A percentile compares a stretch with the other conserved stretches of the same genome.
These are phyloP conservation scores for Purpureocillium takamizusanense DNA, from an alignment of 2,329 filamentous ascomycete genomes.

Conservation along the genomic window DNA sequence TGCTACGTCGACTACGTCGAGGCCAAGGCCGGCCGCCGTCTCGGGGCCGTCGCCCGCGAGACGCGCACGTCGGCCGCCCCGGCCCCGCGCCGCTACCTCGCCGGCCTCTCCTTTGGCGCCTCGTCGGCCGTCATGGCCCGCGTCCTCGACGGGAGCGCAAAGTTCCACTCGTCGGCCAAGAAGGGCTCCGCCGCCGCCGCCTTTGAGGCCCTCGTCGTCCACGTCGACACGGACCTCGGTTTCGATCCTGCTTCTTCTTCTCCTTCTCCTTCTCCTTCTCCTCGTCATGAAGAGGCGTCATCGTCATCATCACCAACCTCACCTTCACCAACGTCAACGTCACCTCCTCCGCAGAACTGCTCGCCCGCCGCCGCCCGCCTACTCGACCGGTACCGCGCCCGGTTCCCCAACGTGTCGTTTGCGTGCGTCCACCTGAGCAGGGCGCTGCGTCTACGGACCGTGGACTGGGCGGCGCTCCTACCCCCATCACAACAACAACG, in stretches of 20 bases:
- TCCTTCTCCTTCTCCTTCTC: too few relatives aligned
- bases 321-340: too few relatives aligned
- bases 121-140: constrained; percentile 73
- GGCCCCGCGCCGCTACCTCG: constrained; percentile 43
- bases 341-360: constrained; percentile 7
- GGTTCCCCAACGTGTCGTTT: constrained; percentile 60
- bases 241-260: too few relatives aligned
- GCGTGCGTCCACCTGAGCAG: constrained; percentile 54
- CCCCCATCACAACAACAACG: constrained; percentile 6
- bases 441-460: constrained; percentile 40
- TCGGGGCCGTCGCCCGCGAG: constrained; percentile 42
- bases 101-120: constrained; percentile 75
- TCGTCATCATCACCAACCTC: too few relatives aligned
- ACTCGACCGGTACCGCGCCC: constrained; percentile 41
- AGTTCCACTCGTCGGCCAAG: constrained; percentile 51
- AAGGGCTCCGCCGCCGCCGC: constrained; percentile 53
- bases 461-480: constrained; percentile 44
- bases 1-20: constrained; percentile 75
- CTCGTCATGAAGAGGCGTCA: too few relatives aligned
- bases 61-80: constrained; percentile 26
- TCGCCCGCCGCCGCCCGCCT: constrained; percentile 30
- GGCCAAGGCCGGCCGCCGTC: constrained; percentile 71
- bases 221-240: constrained; percentile 36
- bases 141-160: constrained; percentile 61
- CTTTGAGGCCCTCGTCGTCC: constrained; percentile 58